Evolutionary conservation across 2,329 filamentous ascomycete species (phyloP), one percentile per base, ranked within the genome.

Genomic region (Rutstroemia sp.): DNA sequence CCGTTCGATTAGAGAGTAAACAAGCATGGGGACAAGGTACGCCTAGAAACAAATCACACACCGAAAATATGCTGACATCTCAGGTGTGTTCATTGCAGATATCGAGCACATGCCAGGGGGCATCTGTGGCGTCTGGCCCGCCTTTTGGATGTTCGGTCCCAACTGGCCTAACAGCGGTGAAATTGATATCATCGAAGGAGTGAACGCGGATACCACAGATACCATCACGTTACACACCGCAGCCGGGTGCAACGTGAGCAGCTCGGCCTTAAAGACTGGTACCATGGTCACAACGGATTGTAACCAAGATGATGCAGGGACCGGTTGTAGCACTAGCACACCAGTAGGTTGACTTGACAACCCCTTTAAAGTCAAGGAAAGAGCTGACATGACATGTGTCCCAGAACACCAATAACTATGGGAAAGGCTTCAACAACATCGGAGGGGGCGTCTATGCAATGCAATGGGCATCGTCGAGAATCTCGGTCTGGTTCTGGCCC

Each of bases 401-500:
- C 57, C 65, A 48, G 67, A 71, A 61, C 59, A 72, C 64, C 4
- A 69, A 75, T 46, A 81, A 79, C 63, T 86, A 82, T 59, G 85
- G 85, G 1, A 76, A 81, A 49, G 75, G 76, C 1, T 89, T 90
- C 73, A 89, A 90, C 67, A 74, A 75, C 3, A 78, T 70, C 34
- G 75, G 77, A 1, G 85, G 86, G 16, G 85, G 85, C 19, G 77
- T 88, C 4, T 88, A 86, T 63, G 84, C 83, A 7, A 79, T 85
- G 60, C 76, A 86, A 64, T 92, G 88, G 87, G 84, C 83, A 48
- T 71, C 74, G 5, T 70, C 79, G 2, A 78, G 77, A 56, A 88
- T 95, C 68, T 82, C 77, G 54, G 76, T 94, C 60, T 95, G 85
- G 83, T 87, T 88, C 73, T 94, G 90, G 71, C 73, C 82, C 2